Evolutionary conservation across 1,139 yeast genomes (phyloP).

Genomic region (Geotrichum restrictum): DNA sequence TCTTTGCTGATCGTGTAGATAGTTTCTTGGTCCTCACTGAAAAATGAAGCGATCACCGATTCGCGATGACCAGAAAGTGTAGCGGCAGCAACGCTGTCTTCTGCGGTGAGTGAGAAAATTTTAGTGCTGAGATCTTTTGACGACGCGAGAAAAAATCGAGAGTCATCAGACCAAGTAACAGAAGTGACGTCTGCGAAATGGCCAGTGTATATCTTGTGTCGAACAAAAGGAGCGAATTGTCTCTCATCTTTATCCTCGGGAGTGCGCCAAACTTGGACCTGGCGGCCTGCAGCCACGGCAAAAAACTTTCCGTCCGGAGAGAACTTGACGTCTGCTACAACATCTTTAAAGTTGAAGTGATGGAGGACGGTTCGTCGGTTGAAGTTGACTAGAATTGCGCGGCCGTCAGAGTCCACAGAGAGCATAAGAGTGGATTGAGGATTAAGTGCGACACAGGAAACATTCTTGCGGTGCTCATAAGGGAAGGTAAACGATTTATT

Average conservation of each 20-base stretch:
- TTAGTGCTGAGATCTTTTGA: slow-evolving; percentile 89
- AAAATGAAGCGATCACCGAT: slow-evolving; percentile 79
- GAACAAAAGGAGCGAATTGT: slow-evolving; percentile 93
- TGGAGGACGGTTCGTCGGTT: slow-evolving; percentile 82
- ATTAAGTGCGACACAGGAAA: slow-evolving; percentile 75
- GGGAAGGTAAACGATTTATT: slow-evolving; percentile 84
- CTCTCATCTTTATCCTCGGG: slow-evolving; percentile 64
- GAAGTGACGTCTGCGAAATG: slow-evolving; percentile 80
- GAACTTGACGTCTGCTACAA: slow-evolving; percentile 69
- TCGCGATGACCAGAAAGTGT: slow-evolving; percentile 92
- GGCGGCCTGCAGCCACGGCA: slow-evolving; percentile 79
- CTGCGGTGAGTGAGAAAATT: slow-evolving; percentile 71
- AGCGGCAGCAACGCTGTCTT: slow-evolving; percentile 77
- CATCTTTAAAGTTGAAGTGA: slow-evolving; percentile 87
- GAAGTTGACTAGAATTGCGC: slow-evolving; percentile 87
- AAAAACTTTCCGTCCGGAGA: slow-evolving; percentile 86
- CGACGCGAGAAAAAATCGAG: slow-evolving; percentile 78
- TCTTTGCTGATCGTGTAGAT: slow-evolving; percentile 91
- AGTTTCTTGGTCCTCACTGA: slow-evolving; percentile 77
- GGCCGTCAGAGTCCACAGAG: slow-evolving; percentile 84
- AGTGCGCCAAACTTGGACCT: slow-evolving; percentile 90
- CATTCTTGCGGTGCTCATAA: slow-evolving; percentile 87
- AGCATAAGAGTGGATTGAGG: slow-evolving; percentile 73
- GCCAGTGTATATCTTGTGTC: slow-evolving; percentile 87
- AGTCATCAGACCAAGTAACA: slow-evolving; percentile 84